Conservation (phyloP, 495 filamentous ascomycete species). For the Entonaema liquescens region DNA sequence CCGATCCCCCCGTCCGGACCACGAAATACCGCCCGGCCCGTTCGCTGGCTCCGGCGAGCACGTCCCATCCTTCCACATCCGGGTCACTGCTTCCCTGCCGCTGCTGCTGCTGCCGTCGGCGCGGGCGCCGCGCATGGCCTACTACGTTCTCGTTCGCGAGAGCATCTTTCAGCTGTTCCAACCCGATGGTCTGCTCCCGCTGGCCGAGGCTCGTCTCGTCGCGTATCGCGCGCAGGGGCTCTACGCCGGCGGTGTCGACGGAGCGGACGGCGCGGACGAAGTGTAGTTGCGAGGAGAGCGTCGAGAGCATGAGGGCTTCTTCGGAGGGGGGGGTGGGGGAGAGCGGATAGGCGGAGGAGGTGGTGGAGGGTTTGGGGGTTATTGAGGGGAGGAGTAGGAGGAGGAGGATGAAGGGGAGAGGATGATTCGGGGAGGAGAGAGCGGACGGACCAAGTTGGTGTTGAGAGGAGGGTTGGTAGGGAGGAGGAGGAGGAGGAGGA, state of each 20-base stretch:
- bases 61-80: conserved; percentile 70
- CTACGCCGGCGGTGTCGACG: conserved; percentile 76
- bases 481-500: conserved; percentile 1
- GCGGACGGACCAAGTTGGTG: conserved; percentile 85
- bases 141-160: conserved; percentile 53
- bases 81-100: conserved; percentile 18
- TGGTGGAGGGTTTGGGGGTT: conserved; percentile 69
- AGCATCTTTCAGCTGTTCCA: conserved; percentile 50
- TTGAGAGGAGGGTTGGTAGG: conserved; percentile 62
- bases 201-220: conserved; percentile 72
- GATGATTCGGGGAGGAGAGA: conserved; percentile 69
- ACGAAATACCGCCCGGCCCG: conserved; percentile 80
- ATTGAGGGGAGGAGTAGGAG: conserved; percentile 69
- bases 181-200: conserved; percentile 53
- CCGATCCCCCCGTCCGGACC: conserved; percentile 68
- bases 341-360: conserved; percentile 88
- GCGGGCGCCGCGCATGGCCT: conserved; percentile 57
- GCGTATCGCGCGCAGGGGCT: conserved; percentile 77
- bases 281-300: conserved; percentile 82
- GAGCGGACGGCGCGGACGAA: conserved; percentile 85
- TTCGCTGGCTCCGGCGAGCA: conserved; percentile 69
- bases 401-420: conserved; percentile 71
- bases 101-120: conserved; percentile 45
- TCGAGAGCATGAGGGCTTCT: conserved; percentile 71
- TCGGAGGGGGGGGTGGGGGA: conserved; percentile 67